Base-by-base conservation (phyloP, 441 rosid species). In the Eruca vesicaria region DNA sequence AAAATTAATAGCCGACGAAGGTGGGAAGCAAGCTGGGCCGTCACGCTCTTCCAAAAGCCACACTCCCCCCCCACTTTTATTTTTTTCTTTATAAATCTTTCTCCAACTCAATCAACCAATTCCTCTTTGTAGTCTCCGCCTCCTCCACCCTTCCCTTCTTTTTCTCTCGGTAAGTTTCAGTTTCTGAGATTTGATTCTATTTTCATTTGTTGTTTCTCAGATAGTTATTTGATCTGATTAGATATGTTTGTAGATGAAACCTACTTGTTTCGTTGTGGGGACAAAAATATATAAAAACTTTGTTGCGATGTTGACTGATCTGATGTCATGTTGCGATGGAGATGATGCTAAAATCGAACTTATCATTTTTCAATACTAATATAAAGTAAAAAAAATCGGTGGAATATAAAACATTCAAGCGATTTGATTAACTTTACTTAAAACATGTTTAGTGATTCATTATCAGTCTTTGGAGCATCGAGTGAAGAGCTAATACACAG, bases 401-500 rank as follows among this genome's bases (percentile, higher is more conserved):
- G 18, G 52, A 29, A 59, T 14, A 15, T 59, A 1, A 0, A 59
- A 59, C 21, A n/a, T 59, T n/a, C 63, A 29, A 59, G 33, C 62
- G 62, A 57, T 28, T n/a, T 58, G 12, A 28, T 58, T 14, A 26
- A 57, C 15, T 23, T 56, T 56, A 1, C 4, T 32, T 32, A 6
- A 31, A 33, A 33, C 55, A 15, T 15, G 53, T n/a, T 45, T 48
- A 16, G 11, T 48, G 55, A 48, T 15, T 48, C 10, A 15, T 16
- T 15, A n/a, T 43, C 15, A 48, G 56, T 50, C 23, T 41, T 74
- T 74, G 90, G 89, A 87, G 93, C 87, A 81, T 86, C 86, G 88
- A 90, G 91, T 89, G 93, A 88, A 86, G 92, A 80, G 82, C 85
- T 78, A 56, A 28, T 74, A n/a, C 33, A 78, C 72, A 29, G 84